Conservation (phyloP, 441 rosid species). For the Arabidopsis lyrata region DNA sequence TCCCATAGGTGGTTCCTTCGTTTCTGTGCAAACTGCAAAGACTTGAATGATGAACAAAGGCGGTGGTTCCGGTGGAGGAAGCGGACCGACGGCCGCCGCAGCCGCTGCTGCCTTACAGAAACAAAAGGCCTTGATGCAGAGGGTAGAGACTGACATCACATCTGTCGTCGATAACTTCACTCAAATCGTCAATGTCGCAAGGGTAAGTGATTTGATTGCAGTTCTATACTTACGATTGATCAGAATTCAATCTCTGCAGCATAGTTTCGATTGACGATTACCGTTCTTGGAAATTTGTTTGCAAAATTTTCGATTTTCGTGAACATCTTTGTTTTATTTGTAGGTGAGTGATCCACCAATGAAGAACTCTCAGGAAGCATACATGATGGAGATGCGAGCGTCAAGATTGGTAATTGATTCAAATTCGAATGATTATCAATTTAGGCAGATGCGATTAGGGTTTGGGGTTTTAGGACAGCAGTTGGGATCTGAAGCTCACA, state of each 20-base stretch:
- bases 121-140: conserved; percentile 68
- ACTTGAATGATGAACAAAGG: conserved; percentile 53
- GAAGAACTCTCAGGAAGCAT: conserved; percentile 85
- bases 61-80: conserved; percentile 51
- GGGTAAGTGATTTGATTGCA: conserved; percentile 43
- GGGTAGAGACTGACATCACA: conserved; percentile 73
- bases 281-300: background rate
- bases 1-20: background rate
- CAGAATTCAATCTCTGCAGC: background rate
- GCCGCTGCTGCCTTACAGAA: conserved; percentile 71
- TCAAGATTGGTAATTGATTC: conserved; percentile 70
- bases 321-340: background rate
- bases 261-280: background rate
- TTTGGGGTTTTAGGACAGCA: background rate
- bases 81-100: conserved; percentile 69
- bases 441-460: background rate
- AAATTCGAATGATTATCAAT: background rate
- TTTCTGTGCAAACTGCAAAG: background rate
- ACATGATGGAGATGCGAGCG: conserved; percentile 97
- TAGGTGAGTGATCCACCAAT: conserved; percentile 85
- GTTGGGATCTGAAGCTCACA: conserved; percentile 2
- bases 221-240: background rate
- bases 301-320: background rate
- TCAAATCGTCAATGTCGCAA: conserved; percentile 70
- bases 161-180: conserved; percentile 69